Evolutionary conservation across 1,284 basidiomycete genomes (phyloP).

Genomic region (Cryptococcus wingfieldii): DNA sequence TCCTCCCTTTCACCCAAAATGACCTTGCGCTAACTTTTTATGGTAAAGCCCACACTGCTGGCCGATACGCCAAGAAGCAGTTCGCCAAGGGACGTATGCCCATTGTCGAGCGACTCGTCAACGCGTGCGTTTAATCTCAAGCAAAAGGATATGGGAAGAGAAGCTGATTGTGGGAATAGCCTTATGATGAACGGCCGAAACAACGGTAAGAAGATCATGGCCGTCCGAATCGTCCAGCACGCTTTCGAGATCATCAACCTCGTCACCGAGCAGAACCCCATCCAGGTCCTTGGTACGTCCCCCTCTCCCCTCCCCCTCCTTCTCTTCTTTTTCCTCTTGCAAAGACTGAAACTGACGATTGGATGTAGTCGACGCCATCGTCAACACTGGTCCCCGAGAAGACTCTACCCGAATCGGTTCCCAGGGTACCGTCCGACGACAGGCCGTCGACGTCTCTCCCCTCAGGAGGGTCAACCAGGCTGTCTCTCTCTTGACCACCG

Average conservation of each 20-base stretch:
- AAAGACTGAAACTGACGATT: constrained; percentile 40
- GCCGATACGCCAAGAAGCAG: constrained; percentile 99
- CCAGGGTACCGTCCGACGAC: constrained; percentile 98
- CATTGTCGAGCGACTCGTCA: constrained; percentile 97
- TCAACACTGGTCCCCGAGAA: constrained; percentile 99
- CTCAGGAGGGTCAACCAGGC: constrained; percentile 98
- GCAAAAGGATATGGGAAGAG: background rate
- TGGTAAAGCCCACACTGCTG: constrained; percentile 80
- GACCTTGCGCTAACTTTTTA: constrained; percentile 11
- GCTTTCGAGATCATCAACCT: constrained; percentile 99
- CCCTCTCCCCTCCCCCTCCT: no score
- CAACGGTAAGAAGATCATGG: constrained; percentile 99
- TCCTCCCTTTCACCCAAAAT: background rate
- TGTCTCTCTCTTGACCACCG: constrained; percentile 88
- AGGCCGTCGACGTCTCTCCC: constrained; percentile 99
- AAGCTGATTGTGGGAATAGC: constrained; percentile 37
- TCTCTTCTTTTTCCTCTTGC: no score
- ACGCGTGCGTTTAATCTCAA: constrained; percentile 63
- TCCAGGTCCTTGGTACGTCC: constrained; percentile 66
- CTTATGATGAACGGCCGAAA: constrained; percentile 99
- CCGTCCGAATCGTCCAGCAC: constrained; percentile 98
- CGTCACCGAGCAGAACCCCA: constrained; percentile 99
- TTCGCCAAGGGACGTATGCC: constrained; percentile 99
- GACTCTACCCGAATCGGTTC: constrained; percentile 99
- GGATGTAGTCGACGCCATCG: constrained; percentile 89